These are phyloP conservation scores for Dalbergia cultrata DNA, from an alignment of 306 rosid species.

Conservation along the genomic window DNA sequence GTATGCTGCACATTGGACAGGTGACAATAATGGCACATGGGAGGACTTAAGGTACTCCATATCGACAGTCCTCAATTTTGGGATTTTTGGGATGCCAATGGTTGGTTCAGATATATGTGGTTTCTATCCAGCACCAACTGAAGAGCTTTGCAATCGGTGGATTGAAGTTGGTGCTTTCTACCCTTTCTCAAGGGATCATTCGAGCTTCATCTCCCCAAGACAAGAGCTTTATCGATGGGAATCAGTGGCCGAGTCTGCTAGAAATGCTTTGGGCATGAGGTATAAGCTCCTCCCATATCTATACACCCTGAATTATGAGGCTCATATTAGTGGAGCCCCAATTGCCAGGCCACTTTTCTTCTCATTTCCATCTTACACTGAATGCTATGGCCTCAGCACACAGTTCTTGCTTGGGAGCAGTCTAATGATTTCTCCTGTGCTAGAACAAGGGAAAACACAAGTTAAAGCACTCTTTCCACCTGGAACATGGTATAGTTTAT, in stretches of 20 bases:
- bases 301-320: slow-evolving; percentile 80
- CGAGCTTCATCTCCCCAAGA: slow-evolving; percentile 83
- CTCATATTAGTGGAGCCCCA: slow-evolving; percentile 84
- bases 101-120: slow-evolving; percentile 96
- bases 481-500: slow-evolving; percentile 86
- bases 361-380: slow-evolving; percentile 75
- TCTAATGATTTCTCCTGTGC: slow-evolving; percentile 81
- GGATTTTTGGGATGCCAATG: slow-evolving; percentile 97
- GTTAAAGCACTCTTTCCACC: slow-evolving; percentile 88
- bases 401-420: slow-evolving; percentile 83
- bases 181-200: slow-evolving; percentile 95
- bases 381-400: slow-evolving; percentile 73
- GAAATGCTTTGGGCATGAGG: slow-evolving; percentile 92
- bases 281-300: slow-evolving; percentile 86
- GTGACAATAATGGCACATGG: slow-evolving; percentile 92
- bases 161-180: slow-evolving; percentile 96
- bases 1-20: slow-evolving; percentile 97
- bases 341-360: slow-evolving; percentile 95
- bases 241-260: slow-evolving; percentile 81
- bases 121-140: slow-evolving; percentile 87
- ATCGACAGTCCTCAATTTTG: slow-evolving; percentile 84
- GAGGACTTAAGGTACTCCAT: slow-evolving; percentile 84
- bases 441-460: slow-evolving; percentile 72
- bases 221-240: slow-evolving; percentile 97
- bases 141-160: slow-evolving; percentile 97